Conservation (phyloP, 208 protist species). For the Leishmania tarentolae region DNA sequence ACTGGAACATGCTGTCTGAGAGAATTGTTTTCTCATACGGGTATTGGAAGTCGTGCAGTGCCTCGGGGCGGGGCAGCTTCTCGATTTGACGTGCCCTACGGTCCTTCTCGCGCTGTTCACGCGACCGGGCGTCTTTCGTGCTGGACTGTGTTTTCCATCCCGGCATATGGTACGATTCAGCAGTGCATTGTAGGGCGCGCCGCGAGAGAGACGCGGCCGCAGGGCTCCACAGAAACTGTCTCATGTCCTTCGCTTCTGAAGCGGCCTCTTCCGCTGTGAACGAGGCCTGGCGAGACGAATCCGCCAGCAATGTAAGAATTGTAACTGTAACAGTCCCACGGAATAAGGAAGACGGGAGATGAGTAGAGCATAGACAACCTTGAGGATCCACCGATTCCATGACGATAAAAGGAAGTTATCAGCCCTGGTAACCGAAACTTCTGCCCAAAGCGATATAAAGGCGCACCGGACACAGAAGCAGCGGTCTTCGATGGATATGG, state of each 20-base stretch:
- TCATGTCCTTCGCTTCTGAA: constrained; percentile 1
- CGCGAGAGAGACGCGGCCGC: background rate
- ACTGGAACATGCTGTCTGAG: constrained; percentile 91
- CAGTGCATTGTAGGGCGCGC: background rate
- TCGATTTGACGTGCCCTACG: constrained; percentile 88
- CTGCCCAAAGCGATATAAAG: background rate
- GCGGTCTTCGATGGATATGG: background rate
- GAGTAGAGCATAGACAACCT: background rate
- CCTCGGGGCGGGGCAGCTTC: constrained; percentile 84
- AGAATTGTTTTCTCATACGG: constrained; percentile 90
- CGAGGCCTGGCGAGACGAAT: background rate
- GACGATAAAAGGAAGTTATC: background rate
- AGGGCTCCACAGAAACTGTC: constrained; percentile 1
- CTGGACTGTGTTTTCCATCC: constrained; percentile 87
- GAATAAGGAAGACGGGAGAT: background rate
- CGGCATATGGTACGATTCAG: constrained; percentile 68
- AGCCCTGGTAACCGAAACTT: background rate
- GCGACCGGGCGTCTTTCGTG: constrained; percentile 83
- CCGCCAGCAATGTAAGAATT: background rate
- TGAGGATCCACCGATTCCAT: background rate
- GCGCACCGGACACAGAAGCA: background rate
- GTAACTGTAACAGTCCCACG: too few species aligned
- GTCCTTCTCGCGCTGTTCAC: constrained; percentile 88
- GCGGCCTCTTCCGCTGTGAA: background rate
- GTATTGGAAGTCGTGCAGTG: constrained; percentile 91